Evolutionary conservation across 2,329 filamentous ascomycete species (phyloP).

Genomic region (Cadophora malorum): DNA sequence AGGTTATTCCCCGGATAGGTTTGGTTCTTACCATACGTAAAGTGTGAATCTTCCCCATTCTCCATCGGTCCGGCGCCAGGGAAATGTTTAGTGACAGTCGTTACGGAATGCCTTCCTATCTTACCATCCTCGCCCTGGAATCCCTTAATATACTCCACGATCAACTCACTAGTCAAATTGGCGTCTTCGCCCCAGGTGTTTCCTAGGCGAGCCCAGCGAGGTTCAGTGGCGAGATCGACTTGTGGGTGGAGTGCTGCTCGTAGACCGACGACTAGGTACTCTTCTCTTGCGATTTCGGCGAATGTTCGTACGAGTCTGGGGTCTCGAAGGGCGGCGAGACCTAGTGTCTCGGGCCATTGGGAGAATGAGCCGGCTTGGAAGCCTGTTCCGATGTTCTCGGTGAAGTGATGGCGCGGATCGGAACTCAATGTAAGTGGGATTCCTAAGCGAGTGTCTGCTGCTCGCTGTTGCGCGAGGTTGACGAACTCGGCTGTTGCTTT

Average conservation of each 20-base stretch:
- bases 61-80: background rate
- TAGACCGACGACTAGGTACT: background rate
- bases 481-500: background rate
- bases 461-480: background rate
- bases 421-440: background rate
- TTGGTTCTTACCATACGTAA: background rate
- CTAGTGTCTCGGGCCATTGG: conserved; percentile 6
- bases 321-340: background rate
- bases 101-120: background rate
- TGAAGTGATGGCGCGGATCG: conserved; percentile 6
- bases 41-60: conserved; percentile 11
- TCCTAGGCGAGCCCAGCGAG: background rate
- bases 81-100: conserved; percentile 17
- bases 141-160: background rate
- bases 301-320: background rate
- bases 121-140: conserved; percentile 1
- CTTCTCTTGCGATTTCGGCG: conserved; percentile 4
- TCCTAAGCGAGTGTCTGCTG: background rate
- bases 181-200: conserved; percentile 8
- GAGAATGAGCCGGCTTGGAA: background rate
- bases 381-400: background rate
- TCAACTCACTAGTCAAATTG: background rate
- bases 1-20: background rate
- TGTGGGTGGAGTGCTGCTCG: conserved; percentile 1
- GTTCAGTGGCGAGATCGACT: conserved; percentile 7